These are phyloP conservation scores for Arthrobotrys sphaeroides DNA, from an alignment of 2,329 filamentous ascomycete species.

Conservation along the genomic window DNA sequence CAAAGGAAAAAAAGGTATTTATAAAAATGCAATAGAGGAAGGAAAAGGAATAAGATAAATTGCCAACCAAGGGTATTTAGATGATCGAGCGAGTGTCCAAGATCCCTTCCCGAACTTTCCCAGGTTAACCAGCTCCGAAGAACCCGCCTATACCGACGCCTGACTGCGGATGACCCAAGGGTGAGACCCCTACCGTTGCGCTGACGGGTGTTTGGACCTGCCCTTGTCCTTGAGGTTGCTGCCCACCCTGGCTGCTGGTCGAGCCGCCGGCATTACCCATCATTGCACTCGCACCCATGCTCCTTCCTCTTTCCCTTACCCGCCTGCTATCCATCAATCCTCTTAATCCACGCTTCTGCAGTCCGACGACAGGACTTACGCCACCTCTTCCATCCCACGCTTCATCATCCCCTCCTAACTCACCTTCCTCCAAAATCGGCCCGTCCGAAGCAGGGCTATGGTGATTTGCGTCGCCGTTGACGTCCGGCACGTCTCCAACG, in stretches of 20 bases:
- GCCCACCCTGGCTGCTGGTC: neutral
- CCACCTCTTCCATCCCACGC: constrained; percentile 78
- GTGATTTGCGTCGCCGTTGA: constrained; percentile 32
- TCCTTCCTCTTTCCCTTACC: constrained; percentile 75
- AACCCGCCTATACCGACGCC: constrained; percentile 29
- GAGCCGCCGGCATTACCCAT: constrained; percentile 21
- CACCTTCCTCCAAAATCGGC: constrained; percentile 60
- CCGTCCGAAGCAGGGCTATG: constrained; percentile 57
- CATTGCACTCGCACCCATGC: constrained; percentile 56
- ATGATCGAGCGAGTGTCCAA: constrained; percentile 14
- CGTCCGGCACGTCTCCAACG: constrained; percentile 30
- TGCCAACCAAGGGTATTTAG: constrained; percentile 33
- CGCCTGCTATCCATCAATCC: constrained; percentile 94
- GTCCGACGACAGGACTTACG: constrained; percentile 86
- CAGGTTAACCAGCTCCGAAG: constrained; percentile 32
- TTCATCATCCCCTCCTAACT: constrained; percentile 66
- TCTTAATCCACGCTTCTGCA: constrained; percentile 91
- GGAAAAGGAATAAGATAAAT: constrained; percentile 10
- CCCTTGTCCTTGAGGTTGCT: neutral
- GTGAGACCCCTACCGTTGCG: constrained; percentile 24
- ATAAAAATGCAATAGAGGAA: constrained; percentile 8
- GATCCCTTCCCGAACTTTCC: neutral
- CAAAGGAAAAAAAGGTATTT: constrained; percentile 1
- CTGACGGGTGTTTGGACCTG: constrained; percentile 25
- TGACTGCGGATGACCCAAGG: constrained; percentile 18